Percentiles rank a stretch among this genome's conserved stretches.
These are phyloP conservation scores for Gryganskiella cystojenkinii DNA, from an alignment of 192 early-diverging fungal genomes.

Conservation along the genomic window DNA sequence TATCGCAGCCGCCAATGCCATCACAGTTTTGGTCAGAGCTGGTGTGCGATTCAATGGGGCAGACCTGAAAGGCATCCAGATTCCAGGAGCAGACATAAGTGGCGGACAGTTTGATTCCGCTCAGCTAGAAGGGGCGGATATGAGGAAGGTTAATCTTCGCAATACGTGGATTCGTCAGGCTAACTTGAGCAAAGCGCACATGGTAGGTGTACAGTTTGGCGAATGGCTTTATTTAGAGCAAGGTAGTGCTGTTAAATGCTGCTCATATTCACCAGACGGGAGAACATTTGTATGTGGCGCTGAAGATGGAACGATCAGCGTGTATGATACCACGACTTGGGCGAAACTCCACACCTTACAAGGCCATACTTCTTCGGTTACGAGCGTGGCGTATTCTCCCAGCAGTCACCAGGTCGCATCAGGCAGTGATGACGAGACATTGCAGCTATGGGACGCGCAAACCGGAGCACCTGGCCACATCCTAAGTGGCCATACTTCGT, in stretches of 20 bases:
- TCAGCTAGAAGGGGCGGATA: background rate
- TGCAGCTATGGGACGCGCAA: no score
- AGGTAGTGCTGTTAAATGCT: background rate
- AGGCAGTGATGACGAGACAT: no score
- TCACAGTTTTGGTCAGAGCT: slow-evolving; percentile 5
- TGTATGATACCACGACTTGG: background rate
- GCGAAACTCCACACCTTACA: background rate
- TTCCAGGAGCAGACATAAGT: slow-evolving; percentile 2
- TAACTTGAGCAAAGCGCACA: background rate
- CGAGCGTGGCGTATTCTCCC: no score
- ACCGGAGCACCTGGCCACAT: no score
- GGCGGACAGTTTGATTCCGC: background rate
- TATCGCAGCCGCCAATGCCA: slow-evolving; percentile 3
- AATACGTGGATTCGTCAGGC: background rate
- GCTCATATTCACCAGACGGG: background rate
- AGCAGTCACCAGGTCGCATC: no score
- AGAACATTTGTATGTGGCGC: background rate
- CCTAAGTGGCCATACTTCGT: no score
- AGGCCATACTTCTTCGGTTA: background rate
- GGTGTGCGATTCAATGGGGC: background rate
- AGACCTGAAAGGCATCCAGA: background rate
- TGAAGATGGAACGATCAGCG: background rate
- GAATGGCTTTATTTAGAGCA: background rate
- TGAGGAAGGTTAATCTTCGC: slow-evolving; percentile 1
- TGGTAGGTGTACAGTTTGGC: background rate